Percentiles rank a stretch among this genome's conserved stretches.
Evolutionary conservation across 2,329 filamentous ascomycete genomes (phyloP).

Genomic region (Rachicladosporium sp.): DNA sequence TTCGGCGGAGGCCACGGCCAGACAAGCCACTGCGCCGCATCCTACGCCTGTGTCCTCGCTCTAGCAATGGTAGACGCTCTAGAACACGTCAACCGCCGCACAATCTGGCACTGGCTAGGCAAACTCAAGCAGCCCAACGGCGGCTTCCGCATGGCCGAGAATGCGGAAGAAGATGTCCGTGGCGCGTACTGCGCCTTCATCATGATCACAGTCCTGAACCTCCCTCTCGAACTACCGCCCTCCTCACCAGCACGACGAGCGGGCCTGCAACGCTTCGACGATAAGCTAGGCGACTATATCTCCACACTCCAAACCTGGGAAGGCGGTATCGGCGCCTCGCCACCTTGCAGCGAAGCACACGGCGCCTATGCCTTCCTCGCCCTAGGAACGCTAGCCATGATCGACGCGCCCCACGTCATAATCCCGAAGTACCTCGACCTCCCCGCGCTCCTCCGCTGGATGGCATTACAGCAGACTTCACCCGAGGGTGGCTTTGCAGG

Average conservation of each 20-base stretch:
- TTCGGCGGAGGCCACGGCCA: constrained; percentile 94
- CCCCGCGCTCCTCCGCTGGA: constrained; percentile 67
- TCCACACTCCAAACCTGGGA: constrained; percentile 87
- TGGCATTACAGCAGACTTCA: constrained; percentile 76
- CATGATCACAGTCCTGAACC: constrained; percentile 66
- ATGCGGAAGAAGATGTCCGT: constrained; percentile 86
- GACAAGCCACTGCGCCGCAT: constrained; percentile 73
- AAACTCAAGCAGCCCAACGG: constrained; percentile 75
- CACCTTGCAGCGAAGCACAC: constrained; percentile 72
- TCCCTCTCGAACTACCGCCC: constrained; percentile 66
- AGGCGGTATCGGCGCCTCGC: constrained; percentile 78
- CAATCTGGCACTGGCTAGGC: constrained; percentile 86
- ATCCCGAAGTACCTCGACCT: constrained; percentile 70
- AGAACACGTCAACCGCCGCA: constrained; percentile 64
- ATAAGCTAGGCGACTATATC: constrained; percentile 67
- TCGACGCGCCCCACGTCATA: constrained; percentile 64
- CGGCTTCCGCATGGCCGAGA: constrained; percentile 76
- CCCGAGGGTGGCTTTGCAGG: constrained; percentile 90
- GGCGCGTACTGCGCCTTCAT: constrained; percentile 88
- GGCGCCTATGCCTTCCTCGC: constrained; percentile 95
- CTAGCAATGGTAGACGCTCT: constrained; percentile 67
- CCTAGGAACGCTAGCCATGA: constrained; percentile 73
- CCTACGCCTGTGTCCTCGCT: constrained; percentile 72
- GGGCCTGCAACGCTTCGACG: constrained; percentile 55
- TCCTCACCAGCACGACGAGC: constrained; percentile 55